A percentile compares a stretch with the other conserved stretches of the same genome.
Conservation (phyloP, 192 early-diverging fungal genomes). For the Phycomyces blakesleeanus region DNA sequence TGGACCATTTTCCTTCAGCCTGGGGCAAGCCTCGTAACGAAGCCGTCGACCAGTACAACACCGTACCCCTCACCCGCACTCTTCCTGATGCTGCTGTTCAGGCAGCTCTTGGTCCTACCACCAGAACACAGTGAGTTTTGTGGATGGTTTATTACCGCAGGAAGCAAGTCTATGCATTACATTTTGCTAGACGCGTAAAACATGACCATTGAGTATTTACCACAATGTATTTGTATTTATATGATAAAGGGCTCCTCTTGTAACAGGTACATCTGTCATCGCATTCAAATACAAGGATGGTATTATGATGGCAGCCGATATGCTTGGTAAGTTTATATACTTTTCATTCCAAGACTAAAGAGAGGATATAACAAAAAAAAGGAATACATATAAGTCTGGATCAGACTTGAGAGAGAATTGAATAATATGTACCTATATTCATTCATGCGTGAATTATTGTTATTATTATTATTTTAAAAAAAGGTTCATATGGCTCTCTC, state of each 20-base stretch:
- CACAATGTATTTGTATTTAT: too few species aligned
- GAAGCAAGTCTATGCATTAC: neutral
- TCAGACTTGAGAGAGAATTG: neutral
- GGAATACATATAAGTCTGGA: neutral
- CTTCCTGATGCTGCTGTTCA: slow-evolving; percentile 47
- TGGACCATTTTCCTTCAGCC: slow-evolving; percentile 75
- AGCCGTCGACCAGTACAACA: slow-evolving; percentile 50
- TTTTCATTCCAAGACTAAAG: neutral
- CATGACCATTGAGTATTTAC: neutral
- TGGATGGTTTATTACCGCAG: neutral
- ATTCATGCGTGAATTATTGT: neutral
- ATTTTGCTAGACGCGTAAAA: slow-evolving; percentile 10
- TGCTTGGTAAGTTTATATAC: slow-evolving; percentile 54
- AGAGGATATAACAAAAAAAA: neutral
- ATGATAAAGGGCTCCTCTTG: slow-evolving; percentile 68
- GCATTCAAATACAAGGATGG: slow-evolving; percentile 96
- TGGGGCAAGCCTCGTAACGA: slow-evolving; percentile 73
- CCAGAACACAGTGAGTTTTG: slow-evolving; percentile 54
- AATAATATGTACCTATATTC: neutral
- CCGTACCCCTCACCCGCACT: slow-evolving; percentile 48
- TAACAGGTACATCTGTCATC: slow-evolving; percentile 92
- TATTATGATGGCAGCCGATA: slow-evolving; percentile 94
- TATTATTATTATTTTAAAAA: neutral
- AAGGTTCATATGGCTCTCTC: slow-evolving; percentile 90
- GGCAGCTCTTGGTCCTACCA: slow-evolving; percentile 44